Conservation (phyloP, 768 basidiomycete genomes). For the Mycena epipterygia region DNA sequence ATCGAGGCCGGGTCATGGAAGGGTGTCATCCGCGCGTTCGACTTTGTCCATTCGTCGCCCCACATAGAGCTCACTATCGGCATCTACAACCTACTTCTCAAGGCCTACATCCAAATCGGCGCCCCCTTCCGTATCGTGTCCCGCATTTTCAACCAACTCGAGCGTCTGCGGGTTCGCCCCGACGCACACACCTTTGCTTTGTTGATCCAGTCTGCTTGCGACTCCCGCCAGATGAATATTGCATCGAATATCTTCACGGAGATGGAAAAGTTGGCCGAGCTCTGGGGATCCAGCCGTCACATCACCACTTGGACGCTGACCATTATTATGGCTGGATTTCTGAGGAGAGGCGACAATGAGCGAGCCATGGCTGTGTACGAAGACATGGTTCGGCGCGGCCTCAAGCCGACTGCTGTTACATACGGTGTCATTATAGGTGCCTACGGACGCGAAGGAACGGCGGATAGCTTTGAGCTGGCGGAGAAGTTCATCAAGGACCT, state of each 20-base stretch:
- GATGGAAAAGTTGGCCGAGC: constrained; percentile 66
- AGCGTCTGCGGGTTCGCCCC: constrained; percentile 64
- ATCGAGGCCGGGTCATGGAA: constrained; percentile 86
- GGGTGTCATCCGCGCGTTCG: constrained; percentile 79
- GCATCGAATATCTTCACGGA: constrained; percentile 78
- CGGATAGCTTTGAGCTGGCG: constrained; percentile 69
- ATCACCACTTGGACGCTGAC: constrained; percentile 76
- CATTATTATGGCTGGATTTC: constrained; percentile 80
- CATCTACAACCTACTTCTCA: constrained; percentile 83
- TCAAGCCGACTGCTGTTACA: constrained; percentile 78
- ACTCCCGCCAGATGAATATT: constrained; percentile 71
- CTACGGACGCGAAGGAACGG: constrained; percentile 64
- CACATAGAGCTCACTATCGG: constrained; percentile 64
- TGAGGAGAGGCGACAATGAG: constrained; percentile 65
- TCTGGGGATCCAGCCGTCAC: constrained; percentile 53
- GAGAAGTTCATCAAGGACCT: constrained; percentile 74
- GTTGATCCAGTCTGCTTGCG: constrained; percentile 86
- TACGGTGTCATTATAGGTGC: constrained; percentile 76
- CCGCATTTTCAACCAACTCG: constrained; percentile 70
- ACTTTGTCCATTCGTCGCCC: constrained; percentile 62
- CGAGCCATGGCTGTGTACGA: constrained; percentile 77
- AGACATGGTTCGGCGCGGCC: constrained; percentile 75
- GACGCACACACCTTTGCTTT: constrained; percentile 77
- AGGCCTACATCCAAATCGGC: constrained; percentile 86
- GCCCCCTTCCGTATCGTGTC: constrained; percentile 79